phyloP scores from a whole-genome alignment of 176 grass and related monocot species.

The Rhynchospora pubera region DNA sequence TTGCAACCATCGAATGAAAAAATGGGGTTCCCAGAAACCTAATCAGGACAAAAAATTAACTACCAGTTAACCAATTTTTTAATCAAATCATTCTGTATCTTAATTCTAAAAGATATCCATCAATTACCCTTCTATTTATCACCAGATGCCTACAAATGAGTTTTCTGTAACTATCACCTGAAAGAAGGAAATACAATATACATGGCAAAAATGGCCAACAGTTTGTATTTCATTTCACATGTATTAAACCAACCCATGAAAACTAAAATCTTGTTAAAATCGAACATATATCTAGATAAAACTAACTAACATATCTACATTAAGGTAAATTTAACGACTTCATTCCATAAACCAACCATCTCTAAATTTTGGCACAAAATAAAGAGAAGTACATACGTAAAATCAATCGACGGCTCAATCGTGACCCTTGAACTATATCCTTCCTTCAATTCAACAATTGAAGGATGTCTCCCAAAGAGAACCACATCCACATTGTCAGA shows the following conservation, averaged over 20 bases:
- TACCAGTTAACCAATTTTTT: neutral
- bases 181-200: neutral
- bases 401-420: constrained; percentile 52
- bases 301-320: neutral
- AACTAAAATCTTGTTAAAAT: neutral
- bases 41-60: neutral
- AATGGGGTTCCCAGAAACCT: constrained; percentile 76
- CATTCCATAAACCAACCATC: neutral
- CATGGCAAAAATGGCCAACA: neutral
- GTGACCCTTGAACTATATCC: constrained; percentile 41
- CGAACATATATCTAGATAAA: neutral
- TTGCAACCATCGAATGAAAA: constrained; percentile 77
- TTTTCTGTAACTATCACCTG: neutral
- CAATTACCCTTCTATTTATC: neutral
- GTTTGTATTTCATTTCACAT: neutral
- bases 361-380: neutral
- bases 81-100: neutral
- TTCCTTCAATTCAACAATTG: constrained; percentile 16
- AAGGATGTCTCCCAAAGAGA: constrained; percentile 46
- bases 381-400: constrained; percentile 32
- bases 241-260: neutral
- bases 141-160: neutral
- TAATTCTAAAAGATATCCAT: neutral
- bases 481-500: constrained; percentile 46
- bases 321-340: neutral